These are phyloP conservation scores for Pseudomonodictys pantanalensis DNA, from an alignment of 495 filamentous ascomycete genomes.

Conservation along the genomic window DNA sequence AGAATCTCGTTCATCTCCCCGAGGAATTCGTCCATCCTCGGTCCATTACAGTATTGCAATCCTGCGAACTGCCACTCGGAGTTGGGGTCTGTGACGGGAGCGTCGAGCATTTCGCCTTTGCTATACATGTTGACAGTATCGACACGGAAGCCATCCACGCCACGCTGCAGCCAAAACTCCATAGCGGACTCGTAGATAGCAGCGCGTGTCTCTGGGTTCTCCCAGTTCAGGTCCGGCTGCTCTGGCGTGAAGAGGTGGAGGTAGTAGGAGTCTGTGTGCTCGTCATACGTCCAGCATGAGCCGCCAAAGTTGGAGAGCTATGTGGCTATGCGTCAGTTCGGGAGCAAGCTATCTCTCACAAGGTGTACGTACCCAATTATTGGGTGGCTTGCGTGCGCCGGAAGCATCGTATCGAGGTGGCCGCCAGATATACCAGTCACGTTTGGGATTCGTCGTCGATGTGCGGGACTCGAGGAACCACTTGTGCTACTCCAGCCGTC, in stretches of 20 bases:
- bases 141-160: slow-evolving; percentile 38
- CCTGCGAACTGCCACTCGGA: slow-evolving; percentile 25
- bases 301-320: slow-evolving; percentile 32
- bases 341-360: no score
- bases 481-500: slow-evolving; percentile 12
- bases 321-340: no score
- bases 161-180: slow-evolving; percentile 37
- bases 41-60: slow-evolving; percentile 35
- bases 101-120: slow-evolving; percentile 36
- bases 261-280: slow-evolving; percentile 38
- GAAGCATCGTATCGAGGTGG: slow-evolving; percentile 29
- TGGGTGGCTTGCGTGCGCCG: slow-evolving; percentile 36
- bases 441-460: slow-evolving; percentile 29
- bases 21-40: slow-evolving; percentile 37
- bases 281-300: slow-evolving; percentile 31
- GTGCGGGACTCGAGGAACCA: slow-evolving; percentile 37
- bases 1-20: slow-evolving; percentile 34
- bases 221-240: slow-evolving; percentile 43
- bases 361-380: no score
- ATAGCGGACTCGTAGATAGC: slow-evolving; percentile 36
- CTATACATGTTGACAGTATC: slow-evolving; percentile 37
- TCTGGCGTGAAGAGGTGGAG: slow-evolving; percentile 37
- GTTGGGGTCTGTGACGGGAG: slow-evolving; percentile 28
- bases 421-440: slow-evolving; percentile 43
- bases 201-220: slow-evolving; percentile 30